Evolutionary conservation across 495 filamentous ascomycete genomes (phyloP), one percentile per base, ranked within the genome.

Genomic region (Aspergillus bridgeri): DNA sequence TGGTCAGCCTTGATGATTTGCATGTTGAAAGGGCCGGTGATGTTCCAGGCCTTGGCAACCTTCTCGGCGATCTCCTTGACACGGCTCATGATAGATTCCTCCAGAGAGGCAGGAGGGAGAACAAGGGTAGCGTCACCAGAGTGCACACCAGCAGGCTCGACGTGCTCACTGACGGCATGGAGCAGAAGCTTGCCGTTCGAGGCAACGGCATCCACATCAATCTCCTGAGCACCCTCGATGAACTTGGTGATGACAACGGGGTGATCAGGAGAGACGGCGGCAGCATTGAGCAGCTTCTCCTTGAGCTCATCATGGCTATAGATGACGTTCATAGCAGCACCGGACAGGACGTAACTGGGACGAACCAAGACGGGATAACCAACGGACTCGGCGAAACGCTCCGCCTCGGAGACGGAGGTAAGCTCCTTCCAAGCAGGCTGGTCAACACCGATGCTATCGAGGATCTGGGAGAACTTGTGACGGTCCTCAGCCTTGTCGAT

Each of bases 1-100:
- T 98, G 97, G 72, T 98, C 91, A 77, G 98, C 98, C 51, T 94
- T 94, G 64, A 98, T 98, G 76, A 98, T 98, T 72, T 98, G 94
- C 59, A 98, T 98, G 75, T 98, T 98, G 82, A 87, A 96, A 20
- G 94, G 94, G 45, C 94, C 94, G 43, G 94, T 98, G 48, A 98
- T 88, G 65, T 98, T 96, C 24, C 98, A 84, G 25, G 95, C 94
- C 60, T 89, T 86, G 56, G 88, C 94, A 54, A 98, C 98, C 82
- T 96, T 96, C 56, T 89, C 81, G 8, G 94, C 98, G 13, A 94
- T 94, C 65, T 96, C 93, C 70, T 91, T 91, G 50, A 98, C 97
- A 55, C 92, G 83, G 58, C 86, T 76, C 11, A 98, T 89, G 0
- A 94, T 98, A 59, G 93, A 91, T 5, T 82, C 78, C 63, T 92